phyloP scores from a whole-genome alignment of 805 yeast species.

The Jamesozyma rosinii region DNA sequence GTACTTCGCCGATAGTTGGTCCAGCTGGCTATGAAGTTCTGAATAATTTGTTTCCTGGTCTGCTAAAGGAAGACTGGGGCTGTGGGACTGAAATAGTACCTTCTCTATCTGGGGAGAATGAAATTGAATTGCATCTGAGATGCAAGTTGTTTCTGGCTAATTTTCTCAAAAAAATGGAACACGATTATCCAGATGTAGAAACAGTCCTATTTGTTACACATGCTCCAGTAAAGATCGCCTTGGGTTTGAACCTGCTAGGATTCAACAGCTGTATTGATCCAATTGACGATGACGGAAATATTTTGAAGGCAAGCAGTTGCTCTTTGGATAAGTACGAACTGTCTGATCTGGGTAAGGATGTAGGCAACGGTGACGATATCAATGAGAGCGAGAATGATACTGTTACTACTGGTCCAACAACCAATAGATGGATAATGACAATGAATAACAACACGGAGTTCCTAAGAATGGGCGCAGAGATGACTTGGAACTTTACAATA shows the following conservation, averaged over 20 bases:
- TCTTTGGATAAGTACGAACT: slow-evolving; percentile 58
- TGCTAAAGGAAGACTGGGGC: slow-evolving; percentile 39
- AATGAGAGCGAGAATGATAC: background rate
- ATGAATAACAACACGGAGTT: slow-evolving; percentile 70
- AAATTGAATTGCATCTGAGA: slow-evolving; percentile 57
- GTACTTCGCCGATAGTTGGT: slow-evolving; percentile 45
- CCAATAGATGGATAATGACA: slow-evolving; percentile 48
- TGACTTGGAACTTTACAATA: slow-evolving; percentile 81
- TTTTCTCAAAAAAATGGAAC: slow-evolving; percentile 51
- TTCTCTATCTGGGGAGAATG: slow-evolving; percentile 61
- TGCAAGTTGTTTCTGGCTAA: slow-evolving; percentile 43
- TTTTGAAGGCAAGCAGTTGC: slow-evolving; percentile 72
- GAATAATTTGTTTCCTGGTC: slow-evolving; percentile 43
- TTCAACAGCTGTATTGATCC: slow-evolving; percentile 42
- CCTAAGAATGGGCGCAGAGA: slow-evolving; percentile 72
- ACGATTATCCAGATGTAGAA: slow-evolving; percentile 48
- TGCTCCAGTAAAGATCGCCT: slow-evolving; percentile 85
- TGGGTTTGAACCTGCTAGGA: slow-evolving; percentile 68
- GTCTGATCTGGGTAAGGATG: background rate
- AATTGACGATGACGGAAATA: slow-evolving; percentile 38
- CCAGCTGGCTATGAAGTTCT: slow-evolving; percentile 51
- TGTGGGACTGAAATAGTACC: slow-evolving; percentile 46
- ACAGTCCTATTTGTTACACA: slow-evolving; percentile 73
- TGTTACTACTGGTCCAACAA: slow-evolving; percentile 9
- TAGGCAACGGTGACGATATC: background rate